Conservation (phyloP, 768 basidiomycete species). For the Coprinellus micaceus region DNA sequence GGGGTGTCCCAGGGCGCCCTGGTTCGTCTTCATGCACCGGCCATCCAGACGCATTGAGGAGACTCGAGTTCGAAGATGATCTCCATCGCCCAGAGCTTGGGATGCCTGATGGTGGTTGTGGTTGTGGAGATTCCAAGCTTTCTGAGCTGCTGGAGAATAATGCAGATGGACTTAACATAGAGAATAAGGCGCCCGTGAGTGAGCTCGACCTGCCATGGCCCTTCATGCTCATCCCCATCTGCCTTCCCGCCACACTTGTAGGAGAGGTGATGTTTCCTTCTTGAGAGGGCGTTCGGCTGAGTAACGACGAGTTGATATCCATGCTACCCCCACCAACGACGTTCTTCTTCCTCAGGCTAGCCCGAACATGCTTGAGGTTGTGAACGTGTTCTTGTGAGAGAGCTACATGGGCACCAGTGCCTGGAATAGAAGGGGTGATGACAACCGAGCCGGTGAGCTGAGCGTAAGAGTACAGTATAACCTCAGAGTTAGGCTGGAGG, state of each 20-base stretch:
- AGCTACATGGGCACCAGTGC: no score
- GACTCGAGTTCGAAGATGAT: background rate
- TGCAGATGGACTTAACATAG: slow-evolving; percentile 12
- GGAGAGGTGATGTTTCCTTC: background rate
- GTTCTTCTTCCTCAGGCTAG: slow-evolving; percentile 40
- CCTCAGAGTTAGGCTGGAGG: slow-evolving; percentile 50
- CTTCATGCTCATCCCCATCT: background rate
- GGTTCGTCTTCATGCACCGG: background rate
- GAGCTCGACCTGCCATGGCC: slow-evolving; percentile 5
- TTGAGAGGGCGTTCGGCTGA: background rate
- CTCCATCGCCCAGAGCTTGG: background rate
- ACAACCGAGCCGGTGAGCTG: slow-evolving; percentile 69
- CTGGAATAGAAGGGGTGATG: slow-evolving; percentile 46
- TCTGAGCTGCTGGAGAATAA: background rate
- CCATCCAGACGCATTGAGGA: background rate
- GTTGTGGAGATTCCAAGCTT: background rate
- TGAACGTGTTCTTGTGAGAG: slow-evolving; percentile 43
- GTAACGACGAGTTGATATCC: slow-evolving; percentile 49
- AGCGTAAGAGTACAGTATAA: slow-evolving; percentile 82
- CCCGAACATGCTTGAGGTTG: slow-evolving; percentile 44
- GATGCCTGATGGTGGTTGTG: background rate
- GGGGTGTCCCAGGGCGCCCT: background rate
- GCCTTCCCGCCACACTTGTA: background rate
- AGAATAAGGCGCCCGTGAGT: background rate
- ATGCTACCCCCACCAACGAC: slow-evolving; percentile 73